A percentile compares a stretch with the other conserved stretches of the same genome.
These are phyloP conservation scores for Pseudovirgaria hyperparasitica DNA, from an alignment of 2,329 filamentous ascomycete genomes.

Conservation along the genomic window DNA sequence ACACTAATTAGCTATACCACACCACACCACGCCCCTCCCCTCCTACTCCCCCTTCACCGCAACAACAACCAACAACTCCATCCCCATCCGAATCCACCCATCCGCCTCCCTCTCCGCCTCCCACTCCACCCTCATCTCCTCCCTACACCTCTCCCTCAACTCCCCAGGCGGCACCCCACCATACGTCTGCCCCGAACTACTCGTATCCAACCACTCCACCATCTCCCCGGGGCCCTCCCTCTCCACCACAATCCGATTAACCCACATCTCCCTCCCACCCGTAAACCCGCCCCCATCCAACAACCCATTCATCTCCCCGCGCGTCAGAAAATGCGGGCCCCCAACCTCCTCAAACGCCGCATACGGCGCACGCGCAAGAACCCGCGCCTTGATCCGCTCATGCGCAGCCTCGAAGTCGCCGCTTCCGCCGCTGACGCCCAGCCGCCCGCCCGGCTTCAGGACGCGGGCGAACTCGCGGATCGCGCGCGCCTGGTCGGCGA, in stretches of 20 bases:
- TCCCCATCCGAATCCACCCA: constrained; percentile 17
- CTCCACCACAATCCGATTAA: constrained; percentile 14
- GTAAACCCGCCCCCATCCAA: constrained; percentile 11
- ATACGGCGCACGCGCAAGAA: constrained; percentile 14
- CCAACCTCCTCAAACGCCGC: constrained; percentile 10
- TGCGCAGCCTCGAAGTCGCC: constrained; percentile 4
- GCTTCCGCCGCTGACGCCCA: constrained; percentile 5
- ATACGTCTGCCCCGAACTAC: constrained; percentile 20
- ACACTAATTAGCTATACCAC: too few species aligned
- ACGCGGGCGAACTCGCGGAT: constrained; percentile 14
- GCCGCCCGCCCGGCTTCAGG: constrained; percentile 9
- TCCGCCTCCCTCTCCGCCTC: constrained; percentile 13
- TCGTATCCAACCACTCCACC: constrained; percentile 20
- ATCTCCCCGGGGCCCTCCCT: constrained; percentile 11
- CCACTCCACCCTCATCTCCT: constrained; percentile 19
- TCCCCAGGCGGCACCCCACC: constrained; percentile 17
- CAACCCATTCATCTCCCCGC: constrained; percentile 9
- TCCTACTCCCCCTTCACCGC: too few species aligned
- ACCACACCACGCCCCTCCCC: too few species aligned
- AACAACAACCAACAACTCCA: constrained; percentile 17
- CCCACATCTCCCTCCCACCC: constrained; percentile 8
- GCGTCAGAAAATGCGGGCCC: constrained; percentile 13
- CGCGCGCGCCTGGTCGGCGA: constrained; percentile 11
- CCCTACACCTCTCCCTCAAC: constrained; percentile 12
- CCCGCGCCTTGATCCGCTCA: constrained; percentile 8